phyloP scores from a whole-genome alignment of 208 protist species.

The Blechomonas ayalai region DNA sequence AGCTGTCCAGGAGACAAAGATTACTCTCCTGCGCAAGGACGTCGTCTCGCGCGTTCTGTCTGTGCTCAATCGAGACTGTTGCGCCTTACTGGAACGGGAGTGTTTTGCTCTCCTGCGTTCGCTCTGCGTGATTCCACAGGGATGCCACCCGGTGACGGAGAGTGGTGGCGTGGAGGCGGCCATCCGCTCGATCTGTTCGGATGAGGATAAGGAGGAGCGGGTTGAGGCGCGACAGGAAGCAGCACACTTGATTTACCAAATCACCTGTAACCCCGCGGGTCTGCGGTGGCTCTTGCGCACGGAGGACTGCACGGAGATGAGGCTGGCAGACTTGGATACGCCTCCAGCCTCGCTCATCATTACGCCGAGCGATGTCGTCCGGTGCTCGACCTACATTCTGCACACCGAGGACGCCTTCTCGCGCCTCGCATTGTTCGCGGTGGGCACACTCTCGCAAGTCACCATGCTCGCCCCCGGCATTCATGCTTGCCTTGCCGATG shows the following conservation, averaged over 20 bases:
- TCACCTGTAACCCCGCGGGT: slow-evolving; percentile 50
- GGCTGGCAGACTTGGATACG: slow-evolving; percentile 7
- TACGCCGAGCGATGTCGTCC: slow-evolving; percentile 15
- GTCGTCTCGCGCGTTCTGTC: slow-evolving; percentile 42
- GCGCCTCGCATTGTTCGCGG: slow-evolving; percentile 10
- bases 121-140: slow-evolving; percentile 64
- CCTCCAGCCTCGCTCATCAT: not conserved
- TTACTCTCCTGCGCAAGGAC: slow-evolving; percentile 49
- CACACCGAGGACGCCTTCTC: not conserved
- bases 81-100: slow-evolving; percentile 43
- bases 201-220: slow-evolving; percentile 2
- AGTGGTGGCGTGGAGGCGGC: slow-evolving; percentile 41
- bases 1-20: slow-evolving; percentile 66
- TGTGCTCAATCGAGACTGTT: slow-evolving; percentile 14
- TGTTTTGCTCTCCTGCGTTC: slow-evolving; percentile 67
- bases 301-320: slow-evolving; percentile 31
- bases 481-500: slow-evolving; percentile 4
- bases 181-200: slow-evolving; percentile 13
- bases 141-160: slow-evolving; percentile 51
- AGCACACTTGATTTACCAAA: slow-evolving; percentile 36
- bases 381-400: slow-evolving; percentile 12
- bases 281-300: slow-evolving; percentile 59
- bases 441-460: slow-evolving; percentile 20
- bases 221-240: slow-evolving; percentile 29
- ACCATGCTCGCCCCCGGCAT: slow-evolving; percentile 26